Evolutionary conservation across 495 filamentous ascomycete species (phyloP).

Genomic region (Hyaloscypha finlandica): DNA sequence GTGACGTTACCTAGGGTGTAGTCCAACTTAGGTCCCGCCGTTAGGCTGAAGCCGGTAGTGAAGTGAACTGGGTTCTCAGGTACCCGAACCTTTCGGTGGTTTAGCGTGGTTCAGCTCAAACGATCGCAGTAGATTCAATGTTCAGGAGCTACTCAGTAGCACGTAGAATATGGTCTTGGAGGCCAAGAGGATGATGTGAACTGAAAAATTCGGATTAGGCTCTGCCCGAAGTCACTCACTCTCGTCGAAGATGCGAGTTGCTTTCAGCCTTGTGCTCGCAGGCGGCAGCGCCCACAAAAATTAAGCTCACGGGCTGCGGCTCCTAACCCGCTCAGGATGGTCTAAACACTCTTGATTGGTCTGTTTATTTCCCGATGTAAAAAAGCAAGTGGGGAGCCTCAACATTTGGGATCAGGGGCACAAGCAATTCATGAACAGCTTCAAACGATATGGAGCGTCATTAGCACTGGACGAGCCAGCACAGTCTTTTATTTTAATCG

Average conservation of each 20-base stretch:
- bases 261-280: background rate
- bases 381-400: no score
- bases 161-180: background rate
- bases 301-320: background rate
- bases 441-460: background rate
- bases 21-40: background rate
- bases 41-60: background rate
- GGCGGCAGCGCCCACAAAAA: background rate
- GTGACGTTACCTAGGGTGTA: background rate
- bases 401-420: background rate
- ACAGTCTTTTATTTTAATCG: background rate
- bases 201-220: background rate
- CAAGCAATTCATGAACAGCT: background rate
- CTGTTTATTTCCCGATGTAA: no score
- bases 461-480: background rate
- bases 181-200: background rate
- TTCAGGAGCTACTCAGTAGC: no score
- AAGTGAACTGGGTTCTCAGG: background rate
- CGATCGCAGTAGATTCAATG: background rate
- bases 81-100: no score
- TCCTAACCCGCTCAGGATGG: no score
- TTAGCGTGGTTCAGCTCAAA: background rate
- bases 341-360: no score
- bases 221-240: background rate
- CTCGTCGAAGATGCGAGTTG: background rate